phyloP scores from a whole-genome alignment of 2,329 filamentous ascomycete genomes.

The Aspergillus novofumigatus region DNA sequence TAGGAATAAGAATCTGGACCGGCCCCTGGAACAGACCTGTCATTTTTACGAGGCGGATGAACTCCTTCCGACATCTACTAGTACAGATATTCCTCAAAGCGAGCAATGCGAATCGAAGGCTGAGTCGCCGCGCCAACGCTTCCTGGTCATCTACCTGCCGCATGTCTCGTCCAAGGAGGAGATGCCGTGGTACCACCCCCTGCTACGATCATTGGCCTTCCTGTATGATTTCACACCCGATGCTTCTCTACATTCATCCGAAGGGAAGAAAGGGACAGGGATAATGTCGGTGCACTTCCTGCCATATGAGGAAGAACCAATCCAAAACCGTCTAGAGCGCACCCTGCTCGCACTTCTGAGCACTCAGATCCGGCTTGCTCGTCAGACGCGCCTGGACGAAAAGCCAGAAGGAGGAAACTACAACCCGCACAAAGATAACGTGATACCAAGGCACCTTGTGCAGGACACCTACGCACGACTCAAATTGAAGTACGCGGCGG shows the following conservation, averaged over 20 bases:
- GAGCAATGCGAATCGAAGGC: conserved; percentile 17
- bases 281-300: conserved; percentile 50
- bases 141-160: conserved; percentile 71
- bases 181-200: conserved; percentile 85
- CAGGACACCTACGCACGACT: conserved; percentile 79
- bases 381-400: conserved; percentile 17
- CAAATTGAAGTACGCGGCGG: conserved; percentile 72
- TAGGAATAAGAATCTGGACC: conserved; percentile 72
- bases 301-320: conserved; percentile 41
- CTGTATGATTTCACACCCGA: conserved; percentile 53
- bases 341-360: conserved; percentile 35
- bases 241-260: conserved; percentile 14
- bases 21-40: conserved; percentile 75
- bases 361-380: conserved; percentile 35
- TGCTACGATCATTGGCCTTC: conserved; percentile 69
- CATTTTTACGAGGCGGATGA: conserved; percentile 53
- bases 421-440: conserved; percentile 78
- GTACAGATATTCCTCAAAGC: conserved; percentile 1
- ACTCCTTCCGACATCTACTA: background rate
- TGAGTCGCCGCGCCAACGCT: conserved; percentile 12
- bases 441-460: conserved; percentile 71
- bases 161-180: conserved; percentile 60
- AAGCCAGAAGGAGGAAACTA: conserved; percentile 53
- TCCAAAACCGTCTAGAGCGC: conserved; percentile 36
- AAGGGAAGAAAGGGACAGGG: conserved; percentile 29